Conservation (phyloP, 2,329 filamentous ascomycete genomes). For the Stachybotrys chartarum region DNA sequence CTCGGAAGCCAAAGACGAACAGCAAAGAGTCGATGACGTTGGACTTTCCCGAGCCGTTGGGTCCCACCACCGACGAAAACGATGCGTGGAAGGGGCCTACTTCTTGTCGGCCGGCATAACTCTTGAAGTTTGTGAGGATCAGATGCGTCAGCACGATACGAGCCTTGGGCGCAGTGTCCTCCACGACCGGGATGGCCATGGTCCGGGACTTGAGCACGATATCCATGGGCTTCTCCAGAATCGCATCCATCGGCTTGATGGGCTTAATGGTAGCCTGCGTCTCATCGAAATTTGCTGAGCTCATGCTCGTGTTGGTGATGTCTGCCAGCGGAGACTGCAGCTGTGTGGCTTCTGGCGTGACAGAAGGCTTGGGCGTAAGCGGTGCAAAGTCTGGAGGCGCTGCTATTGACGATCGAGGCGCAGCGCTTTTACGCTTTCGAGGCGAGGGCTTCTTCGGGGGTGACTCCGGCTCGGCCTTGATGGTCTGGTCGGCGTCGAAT, state of each 20-base stretch:
- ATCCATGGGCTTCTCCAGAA: conserved; percentile 86
- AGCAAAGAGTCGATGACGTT: conserved; percentile 97
- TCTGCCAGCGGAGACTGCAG: conserved; percentile 60
- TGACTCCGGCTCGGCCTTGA: conserved; percentile 22
- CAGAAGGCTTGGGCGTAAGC: conserved; percentile 43
- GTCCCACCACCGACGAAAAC: conserved; percentile 95
- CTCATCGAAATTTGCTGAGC: conserved; percentile 28
- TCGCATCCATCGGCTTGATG: conserved; percentile 67
- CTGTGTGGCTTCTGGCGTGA: conserved; percentile 48
- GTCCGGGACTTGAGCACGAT: conserved; percentile 84
- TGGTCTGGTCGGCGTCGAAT: conserved; percentile 24
- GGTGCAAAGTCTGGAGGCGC: conserved; percentile 30
- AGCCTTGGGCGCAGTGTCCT: conserved; percentile 70
- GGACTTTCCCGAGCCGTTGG: conserved; percentile 96
- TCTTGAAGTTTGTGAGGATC: conserved; percentile 95
- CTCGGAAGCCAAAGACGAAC: conserved; percentile 98
- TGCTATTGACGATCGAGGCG: conserved; percentile 32
- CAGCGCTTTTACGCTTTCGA: conserved; percentile 60
- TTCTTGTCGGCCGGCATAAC: conserved; percentile 90
- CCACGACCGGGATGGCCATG: conserved; percentile 57
- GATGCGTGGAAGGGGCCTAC: conserved; percentile 96
- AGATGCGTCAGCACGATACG: conserved; percentile 91
- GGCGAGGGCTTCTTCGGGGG: conserved; percentile 40
- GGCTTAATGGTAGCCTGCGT: conserved; percentile 50
- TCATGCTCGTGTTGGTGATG: conserved; percentile 61